Evolutionary conservation across 1,139 yeast genomes (phyloP).

Genomic region (Magnusiomyces paraingens): DNA sequence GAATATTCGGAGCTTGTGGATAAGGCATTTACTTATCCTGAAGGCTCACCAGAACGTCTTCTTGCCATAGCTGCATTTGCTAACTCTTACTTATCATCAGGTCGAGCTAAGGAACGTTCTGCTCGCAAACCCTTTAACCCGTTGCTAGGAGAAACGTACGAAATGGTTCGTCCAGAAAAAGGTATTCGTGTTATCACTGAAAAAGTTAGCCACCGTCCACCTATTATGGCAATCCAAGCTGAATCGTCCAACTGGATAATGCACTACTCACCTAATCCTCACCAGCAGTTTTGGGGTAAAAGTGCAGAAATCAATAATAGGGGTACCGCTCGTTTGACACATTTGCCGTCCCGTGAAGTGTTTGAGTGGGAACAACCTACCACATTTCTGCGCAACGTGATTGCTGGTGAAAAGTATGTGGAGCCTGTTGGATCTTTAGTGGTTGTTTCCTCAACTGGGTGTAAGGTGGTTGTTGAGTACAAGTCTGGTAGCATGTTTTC

Average conservation of each 20-base stretch:
- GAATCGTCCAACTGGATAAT: constrained; percentile 75
- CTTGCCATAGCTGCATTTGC: constrained; percentile 79
- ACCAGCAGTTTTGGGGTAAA: constrained; percentile 94
- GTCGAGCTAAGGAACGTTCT: constrained; percentile 68
- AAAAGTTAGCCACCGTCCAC: constrained; percentile 78
- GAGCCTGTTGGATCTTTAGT: constrained; percentile 75
- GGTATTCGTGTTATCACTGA: constrained; percentile 68
- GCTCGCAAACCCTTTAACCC: constrained; percentile 91
- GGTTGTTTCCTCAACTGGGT: constrained; percentile 61
- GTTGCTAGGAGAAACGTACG: constrained; percentile 79
- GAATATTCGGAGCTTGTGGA: constrained; percentile 69
- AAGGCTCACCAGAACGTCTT: constrained; percentile 49
- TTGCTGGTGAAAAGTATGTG: constrained; percentile 93
- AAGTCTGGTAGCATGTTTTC: constrained; percentile 70
- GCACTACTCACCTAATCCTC: constrained; percentile 67
- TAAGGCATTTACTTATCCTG: constrained; percentile 44
- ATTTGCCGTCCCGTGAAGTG: constrained; percentile 57
- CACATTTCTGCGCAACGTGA: constrained; percentile 71
- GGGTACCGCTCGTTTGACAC: constrained; percentile 55
- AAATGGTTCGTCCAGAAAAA: constrained; percentile 69
- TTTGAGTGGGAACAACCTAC: constrained; percentile 81
- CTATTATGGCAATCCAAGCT: constrained; percentile 69
- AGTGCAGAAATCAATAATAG: constrained; percentile 73
- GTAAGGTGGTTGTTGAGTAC: constrained; percentile 64
- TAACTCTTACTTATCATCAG: constrained; percentile 60